Base-by-base conservation (phyloP, 2,329 filamentous ascomycete genomes). In the Colletotrichum eleusines region DNA sequence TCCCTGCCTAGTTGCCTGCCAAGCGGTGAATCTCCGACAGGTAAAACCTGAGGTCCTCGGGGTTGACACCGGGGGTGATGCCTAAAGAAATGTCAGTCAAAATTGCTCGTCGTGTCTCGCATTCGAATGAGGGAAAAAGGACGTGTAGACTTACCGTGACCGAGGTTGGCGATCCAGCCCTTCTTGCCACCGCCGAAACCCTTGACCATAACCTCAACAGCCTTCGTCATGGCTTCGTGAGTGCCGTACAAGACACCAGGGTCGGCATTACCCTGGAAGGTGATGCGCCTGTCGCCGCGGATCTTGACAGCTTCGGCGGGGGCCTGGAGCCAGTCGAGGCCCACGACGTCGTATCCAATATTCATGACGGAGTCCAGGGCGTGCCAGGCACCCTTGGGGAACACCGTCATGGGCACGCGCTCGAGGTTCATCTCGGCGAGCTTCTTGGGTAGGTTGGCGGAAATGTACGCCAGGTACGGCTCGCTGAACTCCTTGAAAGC, bases 331-430 rank as follows among this genome's bases (percentile, higher is more conserved):
- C 96, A 99, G 82, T 99, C 96, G 74, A 99, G 86, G 6, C 96
- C 94, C 67, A 99, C 92, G 46, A 98, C 94, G 77, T 98, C 89
- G 84, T 98, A 99, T 50, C 94, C 95, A 20, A 95, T 89, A 77
- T 94, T 85, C 83, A 95, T 98, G 26, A 96, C 88, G 40, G 93
- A 90, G 75, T 98, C 93, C 59, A 99, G 86, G 5, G 94, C 94
- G 81, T 97, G 96, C 93, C 96, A 98, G 14, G 96, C 95, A 14
- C 96, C 96, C 85, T 99, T 99, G 44, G 96, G 94, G 81, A 99
- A 99, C 31, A 98, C 94, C 6, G 95, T 97, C 95, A 98, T 98
- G 3, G 96, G 96, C 3, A 99, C 95, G 14, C 85, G 86, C 69
- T 95, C 92, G 63, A 95, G 83, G 0, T 91, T 90, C 78, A 97